These are phyloP conservation scores for Amylocarpus encephaloides DNA, from an alignment of 2,329 filamentous ascomycete genomes.

Conservation along the genomic window DNA sequence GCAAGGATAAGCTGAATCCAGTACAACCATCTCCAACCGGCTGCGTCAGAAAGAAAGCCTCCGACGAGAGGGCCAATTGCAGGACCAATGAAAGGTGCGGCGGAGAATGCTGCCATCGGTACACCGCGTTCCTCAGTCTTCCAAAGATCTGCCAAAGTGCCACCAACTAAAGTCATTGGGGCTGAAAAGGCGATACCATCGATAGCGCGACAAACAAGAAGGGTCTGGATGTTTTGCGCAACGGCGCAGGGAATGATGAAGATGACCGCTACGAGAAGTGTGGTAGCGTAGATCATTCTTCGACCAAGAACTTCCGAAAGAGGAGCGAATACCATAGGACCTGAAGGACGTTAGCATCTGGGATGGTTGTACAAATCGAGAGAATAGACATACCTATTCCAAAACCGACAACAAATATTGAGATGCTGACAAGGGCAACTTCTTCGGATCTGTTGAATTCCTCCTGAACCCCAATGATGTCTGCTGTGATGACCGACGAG, in stretches of 20 bases:
- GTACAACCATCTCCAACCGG: slow-evolving; percentile 79
- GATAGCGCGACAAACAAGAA: slow-evolving; percentile 69
- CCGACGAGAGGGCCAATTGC: slow-evolving; percentile 72
- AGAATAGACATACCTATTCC: slow-evolving; percentile 52
- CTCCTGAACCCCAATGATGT: slow-evolving; percentile 56
- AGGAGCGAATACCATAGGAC: slow-evolving; percentile 74
- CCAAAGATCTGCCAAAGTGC: slow-evolving; percentile 80
- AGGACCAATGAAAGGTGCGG: slow-evolving; percentile 76
- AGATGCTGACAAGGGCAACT: slow-evolving; percentile 65
- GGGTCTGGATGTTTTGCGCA: slow-evolving; percentile 66
- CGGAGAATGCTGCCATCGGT: slow-evolving; percentile 80
- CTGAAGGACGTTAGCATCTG: slow-evolving; percentile 31
- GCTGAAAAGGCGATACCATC: slow-evolving; percentile 81
- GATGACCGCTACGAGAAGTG: slow-evolving; percentile 53
- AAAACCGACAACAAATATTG: slow-evolving; percentile 76
- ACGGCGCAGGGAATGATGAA: slow-evolving; percentile 79
- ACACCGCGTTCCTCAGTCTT: slow-evolving; percentile 76
- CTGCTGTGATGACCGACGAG: slow-evolving; percentile 72
- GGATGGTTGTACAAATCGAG: not conserved
- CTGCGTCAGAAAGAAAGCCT: slow-evolving; percentile 64
- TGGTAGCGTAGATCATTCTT: slow-evolving; percentile 54
- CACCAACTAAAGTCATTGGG: slow-evolving; percentile 80
- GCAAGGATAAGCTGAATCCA: slow-evolving; percentile 79
- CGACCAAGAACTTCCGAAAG: slow-evolving; percentile 70
- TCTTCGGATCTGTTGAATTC: slow-evolving; percentile 65